These are phyloP conservation scores for Xylariaceae sp. DNA, from an alignment of 2,329 filamentous ascomycete genomes.

Conservation along the genomic window DNA sequence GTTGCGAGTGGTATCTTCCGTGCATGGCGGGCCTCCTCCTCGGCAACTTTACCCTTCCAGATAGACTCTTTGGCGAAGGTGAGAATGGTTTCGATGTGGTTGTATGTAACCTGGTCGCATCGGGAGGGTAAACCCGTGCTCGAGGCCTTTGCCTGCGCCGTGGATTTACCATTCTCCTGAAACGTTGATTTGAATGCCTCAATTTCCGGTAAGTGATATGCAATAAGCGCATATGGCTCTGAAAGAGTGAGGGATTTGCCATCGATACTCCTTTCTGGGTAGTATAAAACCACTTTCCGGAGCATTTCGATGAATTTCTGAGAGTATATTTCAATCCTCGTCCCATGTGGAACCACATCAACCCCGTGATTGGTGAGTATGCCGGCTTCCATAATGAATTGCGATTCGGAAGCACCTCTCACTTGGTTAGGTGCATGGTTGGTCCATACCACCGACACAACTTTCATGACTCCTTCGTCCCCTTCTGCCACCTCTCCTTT, in stretches of 20 bases:
- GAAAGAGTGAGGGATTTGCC: background rate
- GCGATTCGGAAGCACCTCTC: background rate
- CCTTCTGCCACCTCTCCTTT: background rate
- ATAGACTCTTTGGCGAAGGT: background rate
- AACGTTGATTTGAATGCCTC: background rate
- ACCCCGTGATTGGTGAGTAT: background rate
- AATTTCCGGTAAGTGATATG: slow-evolving; percentile 2
- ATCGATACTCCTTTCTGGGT: background rate
- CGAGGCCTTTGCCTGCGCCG: background rate
- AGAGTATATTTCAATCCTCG: slow-evolving; percentile 1
- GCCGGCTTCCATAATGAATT: background rate
- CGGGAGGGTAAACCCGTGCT: background rate
- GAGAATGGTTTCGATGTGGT: background rate
- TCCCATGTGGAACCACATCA: background rate
- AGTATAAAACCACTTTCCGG: slow-evolving; percentile 1
- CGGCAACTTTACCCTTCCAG: background rate
- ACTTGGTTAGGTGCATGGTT: background rate
- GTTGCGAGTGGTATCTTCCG: background rate
- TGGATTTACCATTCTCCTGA: background rate
- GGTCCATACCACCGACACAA: background rate
- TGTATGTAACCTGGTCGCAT: background rate
- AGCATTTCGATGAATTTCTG: slow-evolving; percentile 1
- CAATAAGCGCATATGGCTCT: slow-evolving; percentile 1
- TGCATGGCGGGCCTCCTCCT: background rate
- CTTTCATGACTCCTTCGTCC: background rate